These are phyloP conservation scores for Arbutus unedo DNA, from an alignment of 148 eudicot genomes.

Conservation along the genomic window DNA sequence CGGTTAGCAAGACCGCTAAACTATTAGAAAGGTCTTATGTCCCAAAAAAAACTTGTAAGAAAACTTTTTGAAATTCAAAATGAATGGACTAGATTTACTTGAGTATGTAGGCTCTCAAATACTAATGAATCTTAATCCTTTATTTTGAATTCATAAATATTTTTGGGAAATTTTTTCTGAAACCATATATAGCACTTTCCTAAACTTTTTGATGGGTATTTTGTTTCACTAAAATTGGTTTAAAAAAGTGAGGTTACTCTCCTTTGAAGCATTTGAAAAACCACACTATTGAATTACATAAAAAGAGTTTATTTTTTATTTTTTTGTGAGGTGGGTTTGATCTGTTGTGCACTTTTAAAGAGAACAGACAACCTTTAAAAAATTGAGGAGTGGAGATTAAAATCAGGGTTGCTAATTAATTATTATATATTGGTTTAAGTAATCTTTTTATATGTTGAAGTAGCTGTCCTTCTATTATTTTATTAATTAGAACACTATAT, in stretches of 20 bases:
- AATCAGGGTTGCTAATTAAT: neutral
- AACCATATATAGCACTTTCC: too few species aligned
- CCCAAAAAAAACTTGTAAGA: too few species aligned
- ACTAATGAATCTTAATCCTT: too few species aligned
- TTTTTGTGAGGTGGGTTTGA: neutral
- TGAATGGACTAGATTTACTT: too few species aligned
- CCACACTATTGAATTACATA: neutral
- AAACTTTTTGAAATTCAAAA: too few species aligned
- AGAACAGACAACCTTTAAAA: conserved; percentile 2
- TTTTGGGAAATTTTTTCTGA: too few species aligned
- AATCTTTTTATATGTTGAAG: neutral
- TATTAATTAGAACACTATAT: neutral
- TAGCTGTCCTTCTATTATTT: conserved; percentile 2
- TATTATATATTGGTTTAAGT: neutral
- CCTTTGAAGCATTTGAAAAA: conserved; percentile 10
- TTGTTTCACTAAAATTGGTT: neutral
- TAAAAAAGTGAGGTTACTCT: neutral
- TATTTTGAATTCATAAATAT: too few species aligned
- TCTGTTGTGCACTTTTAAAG: neutral
- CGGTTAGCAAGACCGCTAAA: too few species aligned
- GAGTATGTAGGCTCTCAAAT: too few species aligned
- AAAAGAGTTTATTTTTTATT: neutral
- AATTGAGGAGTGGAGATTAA: neutral
- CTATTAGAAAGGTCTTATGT: too few species aligned
- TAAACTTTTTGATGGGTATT: neutral